A percentile compares a stretch with the other conserved stretches of the same genome.
These are phyloP conservation scores for Magnusiomyces tetraspermus DNA, from an alignment of 1,139 yeast genomes.

Conservation along the genomic window DNA sequence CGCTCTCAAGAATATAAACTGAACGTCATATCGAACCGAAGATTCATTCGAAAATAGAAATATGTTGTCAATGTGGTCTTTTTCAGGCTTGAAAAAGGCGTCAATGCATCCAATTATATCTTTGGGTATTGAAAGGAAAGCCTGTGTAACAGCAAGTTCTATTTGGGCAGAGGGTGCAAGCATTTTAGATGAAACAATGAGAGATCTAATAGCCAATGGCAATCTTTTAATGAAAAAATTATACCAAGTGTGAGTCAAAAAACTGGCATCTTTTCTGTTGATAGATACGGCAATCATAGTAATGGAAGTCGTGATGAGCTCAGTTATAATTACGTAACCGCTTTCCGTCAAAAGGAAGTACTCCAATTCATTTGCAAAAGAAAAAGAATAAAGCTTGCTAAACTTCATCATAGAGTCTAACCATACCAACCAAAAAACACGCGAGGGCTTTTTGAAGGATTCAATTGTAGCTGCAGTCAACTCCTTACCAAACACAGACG, in stretches of 20 bases:
- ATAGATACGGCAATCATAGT: slow-evolving; percentile 30
- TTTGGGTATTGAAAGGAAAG: slow-evolving; percentile 23
- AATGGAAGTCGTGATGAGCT: slow-evolving; percentile 30
- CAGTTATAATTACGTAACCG: slow-evolving; percentile 24
- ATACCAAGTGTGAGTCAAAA: slow-evolving; percentile 25
- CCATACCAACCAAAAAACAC: slow-evolving; percentile 29
- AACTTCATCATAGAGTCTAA: slow-evolving; percentile 26
- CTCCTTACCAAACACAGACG: slow-evolving; percentile 9
- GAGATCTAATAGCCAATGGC: slow-evolving; percentile 21
- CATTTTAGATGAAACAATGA: slow-evolving; percentile 13
- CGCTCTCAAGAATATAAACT: not conserved
- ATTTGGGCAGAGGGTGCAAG: slow-evolving; percentile 15
- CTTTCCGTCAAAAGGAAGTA: slow-evolving; percentile 25
- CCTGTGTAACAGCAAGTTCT: slow-evolving; percentile 24
- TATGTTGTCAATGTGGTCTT: slow-evolving; percentile 38
- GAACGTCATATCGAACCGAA: not conserved
- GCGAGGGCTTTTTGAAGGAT: slow-evolving; percentile 17
- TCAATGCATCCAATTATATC: slow-evolving; percentile 19
- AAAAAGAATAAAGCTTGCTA: slow-evolving; percentile 21
- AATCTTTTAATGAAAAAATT: slow-evolving; percentile 26
- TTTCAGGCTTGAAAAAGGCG: slow-evolving; percentile 14
- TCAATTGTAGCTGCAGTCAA: slow-evolving; percentile 4
- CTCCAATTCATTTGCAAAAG: slow-evolving; percentile 24
- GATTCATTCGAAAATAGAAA: slow-evolving; percentile 26
- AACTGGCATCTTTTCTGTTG: slow-evolving; percentile 24